Percentiles rank a stretch among this genome's conserved stretches.
phyloP scores from a whole-genome alignment of 352 stramenopile species.

The Saprolegnia diclina region DNA sequence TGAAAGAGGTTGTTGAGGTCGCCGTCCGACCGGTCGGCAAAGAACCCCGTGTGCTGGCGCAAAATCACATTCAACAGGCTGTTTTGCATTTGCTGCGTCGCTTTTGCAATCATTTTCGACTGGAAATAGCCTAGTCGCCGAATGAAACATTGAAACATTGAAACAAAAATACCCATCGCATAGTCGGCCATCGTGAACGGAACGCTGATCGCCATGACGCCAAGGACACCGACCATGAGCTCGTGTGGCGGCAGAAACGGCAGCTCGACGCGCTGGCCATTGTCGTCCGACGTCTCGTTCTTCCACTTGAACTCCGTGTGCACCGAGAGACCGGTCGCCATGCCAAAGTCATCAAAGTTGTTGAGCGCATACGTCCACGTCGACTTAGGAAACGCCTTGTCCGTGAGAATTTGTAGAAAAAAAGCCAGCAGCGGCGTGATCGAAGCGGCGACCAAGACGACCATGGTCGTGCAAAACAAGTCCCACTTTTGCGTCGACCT shows the following conservation, averaged over 20 bases:
- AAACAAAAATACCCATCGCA: constrained; percentile 35
- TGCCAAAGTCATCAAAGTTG: background rate
- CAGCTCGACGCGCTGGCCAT: background rate
- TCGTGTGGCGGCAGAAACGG: constrained; percentile 30
- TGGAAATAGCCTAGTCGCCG: constrained; percentile 42
- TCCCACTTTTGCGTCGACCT: constrained; percentile 65
- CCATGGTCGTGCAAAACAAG: constrained; percentile 65
- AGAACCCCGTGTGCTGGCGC: constrained; percentile 76
- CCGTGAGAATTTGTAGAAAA: constrained; percentile 1
- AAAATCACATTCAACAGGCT: constrained; percentile 73
- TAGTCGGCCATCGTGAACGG: constrained; percentile 82
- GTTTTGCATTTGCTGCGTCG: constrained; percentile 69
- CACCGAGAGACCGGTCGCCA: background rate
- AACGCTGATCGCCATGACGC: constrained; percentile 63
- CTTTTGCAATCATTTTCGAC: constrained; percentile 88
- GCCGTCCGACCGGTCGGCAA: constrained; percentile 74
- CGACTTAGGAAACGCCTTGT: constrained; percentile 13
- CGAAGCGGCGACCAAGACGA: constrained; percentile 34
- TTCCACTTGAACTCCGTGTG: background rate
- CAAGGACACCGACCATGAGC: constrained; percentile 61
- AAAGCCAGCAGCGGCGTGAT: constrained; percentile 14
- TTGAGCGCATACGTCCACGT: background rate
- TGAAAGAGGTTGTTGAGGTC: constrained; percentile 88
- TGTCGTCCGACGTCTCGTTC: constrained; percentile 6
- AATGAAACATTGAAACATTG: background rate